Evolutionary conservation across 2,329 filamentous ascomycete species (phyloP).

Genomic region (Lecanicillium sp.): DNA sequence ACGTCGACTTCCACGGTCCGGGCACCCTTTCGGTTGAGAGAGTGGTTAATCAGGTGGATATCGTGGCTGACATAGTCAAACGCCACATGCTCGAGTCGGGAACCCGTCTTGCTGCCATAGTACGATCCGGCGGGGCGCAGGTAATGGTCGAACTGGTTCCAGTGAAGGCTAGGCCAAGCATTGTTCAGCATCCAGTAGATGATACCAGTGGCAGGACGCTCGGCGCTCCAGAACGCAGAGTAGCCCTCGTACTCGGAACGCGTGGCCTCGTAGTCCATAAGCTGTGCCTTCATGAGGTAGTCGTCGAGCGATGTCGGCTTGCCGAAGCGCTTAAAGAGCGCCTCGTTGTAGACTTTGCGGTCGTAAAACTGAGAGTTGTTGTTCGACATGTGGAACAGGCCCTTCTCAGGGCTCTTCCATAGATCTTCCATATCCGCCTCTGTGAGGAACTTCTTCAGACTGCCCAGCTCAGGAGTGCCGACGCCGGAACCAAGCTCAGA

Average conservation of each 20-base stretch:
- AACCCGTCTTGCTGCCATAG: constrained; percentile 51
- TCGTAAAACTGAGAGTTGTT: constrained; percentile 49
- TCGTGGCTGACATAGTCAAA: constrained; percentile 45
- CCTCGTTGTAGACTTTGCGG: constrained; percentile 52
- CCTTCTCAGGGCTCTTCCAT: constrained; percentile 48
- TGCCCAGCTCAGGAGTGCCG: constrained; percentile 52
- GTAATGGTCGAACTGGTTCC: constrained; percentile 61
- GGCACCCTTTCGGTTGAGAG: constrained; percentile 30
- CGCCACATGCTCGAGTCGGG: constrained; percentile 45
- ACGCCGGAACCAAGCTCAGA: constrained; percentile 57
- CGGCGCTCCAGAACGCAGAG: constrained; percentile 41
- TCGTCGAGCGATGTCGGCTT: constrained; percentile 45
- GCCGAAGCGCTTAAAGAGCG: constrained; percentile 45
- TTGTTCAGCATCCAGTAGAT: constrained; percentile 65
- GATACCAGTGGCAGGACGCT: constrained; percentile 50
- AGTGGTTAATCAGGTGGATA: constrained; percentile 51
- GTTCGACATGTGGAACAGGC: constrained; percentile 55
- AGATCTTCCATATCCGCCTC: constrained; percentile 45
- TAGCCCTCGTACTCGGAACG: constrained; percentile 54
- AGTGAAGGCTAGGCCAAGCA: constrained; percentile 60
- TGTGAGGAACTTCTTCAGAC: constrained; percentile 48
- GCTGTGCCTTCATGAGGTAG: constrained; percentile 54
- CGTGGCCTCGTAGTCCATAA: constrained; percentile 60
- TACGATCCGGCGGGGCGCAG: constrained; percentile 52
- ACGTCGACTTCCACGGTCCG: constrained; percentile 44